Evolutionary conservation across 1,139 yeast species (phyloP).

Genomic region (Ogataea hybrid): DNA sequence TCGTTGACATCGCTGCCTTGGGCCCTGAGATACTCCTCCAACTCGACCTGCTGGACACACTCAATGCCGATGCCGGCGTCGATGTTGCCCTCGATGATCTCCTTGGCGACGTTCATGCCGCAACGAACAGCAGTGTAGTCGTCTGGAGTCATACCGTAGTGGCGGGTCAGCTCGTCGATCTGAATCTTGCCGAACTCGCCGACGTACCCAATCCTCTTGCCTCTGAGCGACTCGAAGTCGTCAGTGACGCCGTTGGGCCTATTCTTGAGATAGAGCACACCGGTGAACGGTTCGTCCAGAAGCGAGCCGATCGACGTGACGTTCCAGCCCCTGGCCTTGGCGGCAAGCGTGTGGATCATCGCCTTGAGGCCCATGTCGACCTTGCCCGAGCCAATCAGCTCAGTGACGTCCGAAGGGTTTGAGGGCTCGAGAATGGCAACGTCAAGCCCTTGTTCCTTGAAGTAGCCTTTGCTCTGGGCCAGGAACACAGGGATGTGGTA

Average conservation of each 20-base stretch:
- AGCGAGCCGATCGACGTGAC: slow-evolving; percentile 56
- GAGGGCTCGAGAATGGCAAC: slow-evolving; percentile 56
- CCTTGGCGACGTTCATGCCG: slow-evolving; percentile 60
- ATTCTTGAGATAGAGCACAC: slow-evolving; percentile 50
- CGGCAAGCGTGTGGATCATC: slow-evolving; percentile 60
- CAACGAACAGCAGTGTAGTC: slow-evolving; percentile 61
- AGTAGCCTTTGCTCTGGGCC: slow-evolving; percentile 51
- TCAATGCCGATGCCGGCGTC: slow-evolving; percentile 62
- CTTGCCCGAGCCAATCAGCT: slow-evolving; percentile 54
- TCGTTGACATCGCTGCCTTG: slow-evolving; percentile 46
- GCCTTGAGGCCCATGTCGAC: slow-evolving; percentile 61
- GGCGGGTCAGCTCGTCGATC: slow-evolving; percentile 53
- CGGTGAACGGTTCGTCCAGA: slow-evolving; percentile 59
- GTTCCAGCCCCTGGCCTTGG: slow-evolving; percentile 57
- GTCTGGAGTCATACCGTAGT: slow-evolving; percentile 53
- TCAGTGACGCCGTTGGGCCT: slow-evolving; percentile 43
- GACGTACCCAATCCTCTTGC: slow-evolving; percentile 54
- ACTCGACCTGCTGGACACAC: slow-evolving; percentile 57
- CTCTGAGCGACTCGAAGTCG: slow-evolving; percentile 51
- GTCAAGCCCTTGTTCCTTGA: slow-evolving; percentile 49
- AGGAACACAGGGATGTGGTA: slow-evolving; percentile 54
- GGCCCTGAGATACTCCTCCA: slow-evolving; percentile 47
- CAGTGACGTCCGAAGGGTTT: slow-evolving; percentile 59
- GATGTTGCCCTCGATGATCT: slow-evolving; percentile 52
- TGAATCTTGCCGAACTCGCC: slow-evolving; percentile 62